Conservation (phyloP, 306 rosid genomes). For the Rosa multiflora region DNA sequence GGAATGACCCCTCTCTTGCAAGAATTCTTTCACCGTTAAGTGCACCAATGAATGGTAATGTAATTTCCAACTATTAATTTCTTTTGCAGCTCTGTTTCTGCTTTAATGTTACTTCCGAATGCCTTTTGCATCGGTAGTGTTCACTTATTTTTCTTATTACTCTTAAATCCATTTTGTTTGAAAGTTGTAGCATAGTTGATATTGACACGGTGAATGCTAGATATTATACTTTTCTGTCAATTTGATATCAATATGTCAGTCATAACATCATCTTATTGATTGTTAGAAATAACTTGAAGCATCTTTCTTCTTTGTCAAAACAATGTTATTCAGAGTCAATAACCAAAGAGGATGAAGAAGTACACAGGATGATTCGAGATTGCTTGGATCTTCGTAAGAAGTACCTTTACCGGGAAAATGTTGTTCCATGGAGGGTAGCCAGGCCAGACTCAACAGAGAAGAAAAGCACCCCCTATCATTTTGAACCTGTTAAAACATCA, state of each 20-base stretch:
- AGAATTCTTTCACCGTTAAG: slow-evolving; percentile 36
- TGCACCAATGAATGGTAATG: slow-evolving; percentile 44
- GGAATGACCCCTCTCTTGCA: slow-evolving; percentile 36
- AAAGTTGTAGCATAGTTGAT: background rate
- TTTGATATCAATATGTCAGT: background rate
- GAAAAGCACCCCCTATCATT: slow-evolving; percentile 39
- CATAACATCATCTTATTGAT: background rate
- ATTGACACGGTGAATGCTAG: background rate
- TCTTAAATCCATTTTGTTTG: background rate
- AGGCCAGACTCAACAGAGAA: slow-evolving; percentile 10
- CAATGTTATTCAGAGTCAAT: slow-evolving; percentile 23
- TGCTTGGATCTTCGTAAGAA: slow-evolving; percentile 43
- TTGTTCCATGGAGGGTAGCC: slow-evolving; percentile 35
- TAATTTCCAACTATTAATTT: slow-evolving; percentile 7
- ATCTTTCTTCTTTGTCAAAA: slow-evolving; percentile 1
- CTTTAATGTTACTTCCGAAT: background rate
- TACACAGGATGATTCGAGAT: slow-evolving; percentile 34
- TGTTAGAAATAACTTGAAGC: background rate
- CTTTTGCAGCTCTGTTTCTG: slow-evolving; percentile 5
- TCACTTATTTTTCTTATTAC: slow-evolving; percentile 10
- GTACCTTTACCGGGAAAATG: slow-evolving; percentile 34
- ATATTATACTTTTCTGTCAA: background rate
- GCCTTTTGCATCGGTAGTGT: background rate
- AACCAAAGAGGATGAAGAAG: slow-evolving; percentile 43
- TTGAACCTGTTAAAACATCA: slow-evolving; percentile 41